Percentiles rank a stretch among this genome's conserved stretches.
phyloP scores from a whole-genome alignment of 805 yeast genomes.

The Cyberlindnera americana region DNA sequence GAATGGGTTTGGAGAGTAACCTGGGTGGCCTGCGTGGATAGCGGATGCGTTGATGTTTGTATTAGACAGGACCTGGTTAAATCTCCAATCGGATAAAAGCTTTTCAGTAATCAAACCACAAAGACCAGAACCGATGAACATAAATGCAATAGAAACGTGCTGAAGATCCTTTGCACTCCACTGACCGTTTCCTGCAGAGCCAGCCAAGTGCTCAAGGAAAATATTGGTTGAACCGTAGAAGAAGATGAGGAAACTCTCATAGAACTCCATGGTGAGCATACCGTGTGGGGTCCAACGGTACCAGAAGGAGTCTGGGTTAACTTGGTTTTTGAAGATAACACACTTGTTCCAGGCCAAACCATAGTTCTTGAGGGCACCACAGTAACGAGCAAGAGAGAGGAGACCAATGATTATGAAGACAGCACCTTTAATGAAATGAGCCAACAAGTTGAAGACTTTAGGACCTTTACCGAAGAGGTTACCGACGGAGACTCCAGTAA shows the following conservation, averaged over 20 bases:
- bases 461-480: conserved; percentile 64
- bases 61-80: conserved; percentile 34
- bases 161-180: conserved; percentile 92
- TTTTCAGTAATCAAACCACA: conserved; percentile 84
- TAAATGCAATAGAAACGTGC: conserved; percentile 86
- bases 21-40: conserved; percentile 51
- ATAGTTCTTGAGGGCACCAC: conserved; percentile 68
- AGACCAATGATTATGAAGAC: conserved; percentile 78
- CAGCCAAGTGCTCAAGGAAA: conserved; percentile 84
- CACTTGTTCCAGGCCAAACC: conserved; percentile 92
- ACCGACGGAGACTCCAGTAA: conserved; percentile 58
- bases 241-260: conserved; percentile 76
- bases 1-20: conserved; percentile 90
- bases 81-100: conserved; percentile 61
- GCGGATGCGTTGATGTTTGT: conserved; percentile 28
- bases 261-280: conserved; percentile 75
- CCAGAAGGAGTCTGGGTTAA: conserved; percentile 26
- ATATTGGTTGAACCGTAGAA: conserved; percentile 88
- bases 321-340: conserved; percentile 27
- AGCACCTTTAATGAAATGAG: conserved; percentile 96
- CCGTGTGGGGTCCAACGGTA: conserved; percentile 35
- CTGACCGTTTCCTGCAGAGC: conserved; percentile 68
- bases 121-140: conserved; percentile 87
- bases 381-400: conserved; percentile 77
- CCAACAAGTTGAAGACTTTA: conserved; percentile 75